Percentiles rank a stretch among this genome's conserved stretches.
Conservation (phyloP, 2,329 filamentous ascomycete genomes). For the Teratosphaeria destructans region DNA sequence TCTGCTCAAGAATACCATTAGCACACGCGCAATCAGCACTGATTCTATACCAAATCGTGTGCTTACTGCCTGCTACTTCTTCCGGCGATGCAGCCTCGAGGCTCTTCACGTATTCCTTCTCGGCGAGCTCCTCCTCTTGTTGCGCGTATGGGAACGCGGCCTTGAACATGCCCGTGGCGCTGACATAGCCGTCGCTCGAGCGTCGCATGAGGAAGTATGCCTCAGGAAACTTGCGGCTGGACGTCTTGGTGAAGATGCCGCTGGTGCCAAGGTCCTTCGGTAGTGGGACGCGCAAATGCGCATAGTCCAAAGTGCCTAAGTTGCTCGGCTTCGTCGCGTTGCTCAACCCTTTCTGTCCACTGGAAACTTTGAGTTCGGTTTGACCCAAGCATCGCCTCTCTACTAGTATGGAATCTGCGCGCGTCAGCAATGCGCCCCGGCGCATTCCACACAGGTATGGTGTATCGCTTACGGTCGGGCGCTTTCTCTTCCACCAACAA, state of each 20-base stretch:
- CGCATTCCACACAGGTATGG: not conserved
- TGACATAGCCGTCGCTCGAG: conserved; percentile 74
- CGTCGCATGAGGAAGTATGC: conserved; percentile 95
- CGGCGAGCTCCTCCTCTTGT: conserved; percentile 58
- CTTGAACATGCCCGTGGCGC: conserved; percentile 87
- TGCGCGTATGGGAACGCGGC: conserved; percentile 67
- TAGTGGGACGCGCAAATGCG: conserved; percentile 82
- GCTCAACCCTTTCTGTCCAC: conserved; percentile 58
- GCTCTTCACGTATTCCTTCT: conserved; percentile 76
- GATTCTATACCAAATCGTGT: not conserved
- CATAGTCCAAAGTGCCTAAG: conserved; percentile 85
- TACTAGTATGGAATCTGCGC: conserved; percentile 50
- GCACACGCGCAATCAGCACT: not conserved
- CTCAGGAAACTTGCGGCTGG: conserved; percentile 54
- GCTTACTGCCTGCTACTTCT: conserved; percentile 70
- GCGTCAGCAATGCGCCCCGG: not conserved
- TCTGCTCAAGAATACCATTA: not conserved
- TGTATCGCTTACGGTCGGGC: conserved; percentile 48
- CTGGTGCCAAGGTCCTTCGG: conserved; percentile 80
- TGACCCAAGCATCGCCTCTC: conserved; percentile 80
- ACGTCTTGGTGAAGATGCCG: conserved; percentile 77
- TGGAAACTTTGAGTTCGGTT: conserved; percentile 78
- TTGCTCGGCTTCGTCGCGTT: conserved; percentile 63
- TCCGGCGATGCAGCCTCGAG: conserved; percentile 72
- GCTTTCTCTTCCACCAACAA: conserved; percentile 52